Conservation (phyloP, 148 eudicot species). For the Chenopodium suecicum region DNA sequence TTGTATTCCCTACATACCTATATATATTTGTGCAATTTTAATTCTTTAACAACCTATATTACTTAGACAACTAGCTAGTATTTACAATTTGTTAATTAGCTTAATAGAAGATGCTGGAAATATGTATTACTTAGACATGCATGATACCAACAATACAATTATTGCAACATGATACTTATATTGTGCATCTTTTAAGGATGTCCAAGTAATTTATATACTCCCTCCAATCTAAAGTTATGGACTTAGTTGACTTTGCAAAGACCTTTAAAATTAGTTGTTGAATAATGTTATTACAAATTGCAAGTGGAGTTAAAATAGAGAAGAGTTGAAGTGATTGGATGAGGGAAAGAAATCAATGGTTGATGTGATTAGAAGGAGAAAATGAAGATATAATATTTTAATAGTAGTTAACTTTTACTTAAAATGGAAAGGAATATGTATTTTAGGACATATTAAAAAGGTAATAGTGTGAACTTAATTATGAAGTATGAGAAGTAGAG, state of each 20-base stretch:
- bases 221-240: not conserved
- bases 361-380: not conserved
- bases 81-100: not conserved
- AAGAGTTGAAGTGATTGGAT: not conserved
- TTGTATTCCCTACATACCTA: slow-evolving; percentile 15
- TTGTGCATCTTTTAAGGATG: not conserved
- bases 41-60: slow-evolving; percentile 1
- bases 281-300: not conserved
- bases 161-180: not conserved
- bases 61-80: not conserved
- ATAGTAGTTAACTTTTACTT: not conserved
- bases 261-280: not conserved
- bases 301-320: not conserved
- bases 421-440: not conserved
- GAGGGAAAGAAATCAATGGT: not conserved
- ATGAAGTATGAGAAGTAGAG: too few species aligned
- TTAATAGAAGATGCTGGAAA: slow-evolving; percentile 23
- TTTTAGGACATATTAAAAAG: too few species aligned
- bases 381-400: not conserved
- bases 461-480: too few species aligned
- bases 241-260: not conserved
- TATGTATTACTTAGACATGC: not conserved
- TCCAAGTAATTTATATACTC: not conserved
- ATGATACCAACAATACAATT: not conserved
- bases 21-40: slow-evolving; percentile 15